A percentile compares a stretch with the other conserved stretches of the same genome.
These are phyloP conservation scores for Colletotrichum caudatum DNA, from an alignment of 2,329 filamentous ascomycete genomes.

Conservation along the genomic window DNA sequence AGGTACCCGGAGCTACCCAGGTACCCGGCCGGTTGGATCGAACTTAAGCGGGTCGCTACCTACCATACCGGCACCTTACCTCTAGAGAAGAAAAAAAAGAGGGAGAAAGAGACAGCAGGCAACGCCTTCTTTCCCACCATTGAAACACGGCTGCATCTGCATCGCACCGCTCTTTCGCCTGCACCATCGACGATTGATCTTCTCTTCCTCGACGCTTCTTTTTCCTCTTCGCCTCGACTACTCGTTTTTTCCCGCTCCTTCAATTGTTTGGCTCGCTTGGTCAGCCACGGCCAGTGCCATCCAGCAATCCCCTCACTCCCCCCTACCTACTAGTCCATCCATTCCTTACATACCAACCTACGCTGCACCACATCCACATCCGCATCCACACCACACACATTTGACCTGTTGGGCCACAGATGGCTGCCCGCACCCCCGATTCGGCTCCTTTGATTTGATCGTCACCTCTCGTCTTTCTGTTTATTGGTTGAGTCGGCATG, in stretches of 20 bases:
- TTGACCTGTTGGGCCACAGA: slow-evolving; percentile 31
- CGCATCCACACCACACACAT: slow-evolving; percentile 29
- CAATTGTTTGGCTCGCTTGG: slow-evolving; percentile 4
- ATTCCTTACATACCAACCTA: slow-evolving; percentile 37
- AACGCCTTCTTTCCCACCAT: slow-evolving; percentile 35
- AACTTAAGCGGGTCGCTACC: slow-evolving; percentile 39
- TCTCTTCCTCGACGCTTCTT: slow-evolving; percentile 18
- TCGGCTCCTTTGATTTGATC: slow-evolving; percentile 24
- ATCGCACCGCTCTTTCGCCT: slow-evolving; percentile 26
- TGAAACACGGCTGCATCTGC: slow-evolving; percentile 37
- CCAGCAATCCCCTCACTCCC: slow-evolving; percentile 13
- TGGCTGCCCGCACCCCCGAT: slow-evolving; percentile 26
- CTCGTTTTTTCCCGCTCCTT: background rate
- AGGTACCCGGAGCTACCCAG: slow-evolving; percentile 14
- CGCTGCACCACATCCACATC: slow-evolving; percentile 33
- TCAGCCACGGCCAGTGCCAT: slow-evolving; percentile 26
- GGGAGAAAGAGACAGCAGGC: slow-evolving; percentile 38
- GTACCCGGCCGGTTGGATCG: slow-evolving; percentile 33
- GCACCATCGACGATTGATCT: slow-evolving; percentile 19
- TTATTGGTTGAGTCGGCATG: slow-evolving; percentile 32
- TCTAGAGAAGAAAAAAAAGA: slow-evolving; percentile 44
- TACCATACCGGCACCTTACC: slow-evolving; percentile 5
- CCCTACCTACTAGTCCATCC: slow-evolving; percentile 20
- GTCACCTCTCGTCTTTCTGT: slow-evolving; percentile 36
- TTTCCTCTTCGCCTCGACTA: slow-evolving; percentile 11